Evolutionary conservation across 805 yeast genomes (phyloP), one percentile per base, ranked within the genome.

Genomic region (Kuraishia ogatae): DNA sequence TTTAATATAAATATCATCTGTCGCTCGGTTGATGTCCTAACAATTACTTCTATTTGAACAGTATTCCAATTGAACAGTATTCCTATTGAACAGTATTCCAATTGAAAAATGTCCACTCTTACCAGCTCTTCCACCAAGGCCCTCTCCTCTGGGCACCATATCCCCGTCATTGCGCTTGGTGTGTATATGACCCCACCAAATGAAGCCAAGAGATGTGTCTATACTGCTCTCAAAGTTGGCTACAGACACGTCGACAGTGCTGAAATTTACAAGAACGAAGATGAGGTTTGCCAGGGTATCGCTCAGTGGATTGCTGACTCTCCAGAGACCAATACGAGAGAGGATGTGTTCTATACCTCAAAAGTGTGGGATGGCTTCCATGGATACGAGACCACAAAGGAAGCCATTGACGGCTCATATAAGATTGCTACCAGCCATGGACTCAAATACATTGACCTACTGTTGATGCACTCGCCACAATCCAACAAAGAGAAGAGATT

Each of bases 221-320:
- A 77, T 60, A 65, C 74, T 29, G 94, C 92, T 1, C 74, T 88
- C 56, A 68, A 74, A 35, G 71, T 66, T 15, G 96, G 96, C 0
- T 88, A 85, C 66, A 78, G 94, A 60, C 93, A 85, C 62, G 71
- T 88, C 56, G 94, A 89, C 64, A 73, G 85, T 20, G 96, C 96
- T 6, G 82, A 77, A 10, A 67, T 68, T n/a, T 89, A 89, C 70
- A 70, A 72, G 11, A 88, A 88, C 69, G 89, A 87, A 64, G 59
- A 59, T 17, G 86, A 83, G 59, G 81, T 81, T 3, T 83, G 82
- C 20, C 73, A 76, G 51, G 94, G 86, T 4, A 79, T 87, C 50
- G 67, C 73, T 20, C 65, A 70, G 53, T 87, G 71, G 71, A 15
- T 68, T 2, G 57, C 51, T 4, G 66, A 61, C 20, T 85, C 4